Base-by-base conservation (phyloP, 2,329 filamentous ascomycete genomes). In the Mollisiaceae sp. region DNA sequence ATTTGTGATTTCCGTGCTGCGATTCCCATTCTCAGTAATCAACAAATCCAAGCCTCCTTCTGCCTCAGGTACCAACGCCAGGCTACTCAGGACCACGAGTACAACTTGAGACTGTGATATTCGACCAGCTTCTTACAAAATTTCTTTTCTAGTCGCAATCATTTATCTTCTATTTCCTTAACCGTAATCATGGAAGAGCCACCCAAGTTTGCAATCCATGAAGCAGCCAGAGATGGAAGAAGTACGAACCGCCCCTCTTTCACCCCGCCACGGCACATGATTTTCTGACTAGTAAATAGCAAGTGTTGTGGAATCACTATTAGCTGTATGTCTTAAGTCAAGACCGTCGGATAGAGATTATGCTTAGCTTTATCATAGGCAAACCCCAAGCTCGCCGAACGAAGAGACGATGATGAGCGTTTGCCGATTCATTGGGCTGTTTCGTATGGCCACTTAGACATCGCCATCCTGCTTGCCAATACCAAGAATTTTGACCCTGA, bases 381-480 rank as follows among this genome's bases (percentile, higher is more conserved):
- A 71, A 93, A 97, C 75, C 89, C 91, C 2, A 94, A 91, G 74
- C 86, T 96, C 45, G 89, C 92, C 32, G 83, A 81, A 56, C 79
- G 79, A 65, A 87, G 89, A 73, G 95, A 99, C 74, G 90, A 92
- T 58, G 95, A 99, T 77, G 92, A 93, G 18, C 91, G 95, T 54
- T 86, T 97, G 43, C 90, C 95, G 2, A 88, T 98, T 64, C 95
- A 99, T 82, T 99, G 95, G 95, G 94, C 95, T 0, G 87, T 89
- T 1, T 95, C 94, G 24, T 91, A 91, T 78, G 96, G 95, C 76
- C 89, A 88, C 71, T 79, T 90, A 8, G 85, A 89, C 27, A 93
- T 97, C 65, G 88, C 92, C 20, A 83, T 90, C 59, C 77, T 94
- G 22, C 82, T 98, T 4, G 84, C 91, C 1, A 84, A 91, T 63